A percentile compares a stretch with the other conserved stretches of the same genome.
Conservation (phyloP, 1,284 basidiomycete species). For the Ceratobasidium sp. region DNA sequence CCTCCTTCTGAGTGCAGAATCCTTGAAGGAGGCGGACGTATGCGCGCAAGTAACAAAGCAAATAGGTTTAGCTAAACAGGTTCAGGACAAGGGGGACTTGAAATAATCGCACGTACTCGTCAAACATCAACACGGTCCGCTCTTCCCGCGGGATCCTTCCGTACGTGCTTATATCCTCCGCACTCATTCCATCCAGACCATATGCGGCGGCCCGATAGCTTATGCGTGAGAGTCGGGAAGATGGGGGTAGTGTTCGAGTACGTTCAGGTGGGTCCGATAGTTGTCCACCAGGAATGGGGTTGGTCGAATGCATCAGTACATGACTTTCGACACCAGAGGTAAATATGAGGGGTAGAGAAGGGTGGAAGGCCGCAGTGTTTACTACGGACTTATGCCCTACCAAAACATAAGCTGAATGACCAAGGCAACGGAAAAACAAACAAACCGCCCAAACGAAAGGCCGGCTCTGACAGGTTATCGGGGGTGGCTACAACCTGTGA, state of each 20-base stretch:
- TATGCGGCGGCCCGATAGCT: conserved; percentile 18
- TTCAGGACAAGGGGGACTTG: background rate
- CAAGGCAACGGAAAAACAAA: background rate
- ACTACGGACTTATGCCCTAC: conserved; percentile 33
- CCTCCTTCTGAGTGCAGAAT: conserved; percentile 18
- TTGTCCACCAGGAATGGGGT: conserved; percentile 27
- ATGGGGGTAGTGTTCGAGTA: conserved; percentile 16
- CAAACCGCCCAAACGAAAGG: conserved; percentile 35
- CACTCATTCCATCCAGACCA: background rate
- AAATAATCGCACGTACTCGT: conserved; percentile 23
- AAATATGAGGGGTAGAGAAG: conserved; percentile 27
- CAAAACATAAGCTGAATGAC: background rate
- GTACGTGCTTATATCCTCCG: conserved; percentile 17
- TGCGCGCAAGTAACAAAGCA: background rate
- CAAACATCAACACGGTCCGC: conserved; percentile 30
- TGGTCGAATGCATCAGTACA: conserved; percentile 11
- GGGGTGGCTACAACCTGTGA: conserved; percentile 9
- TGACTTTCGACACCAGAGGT: conserved; percentile 31
- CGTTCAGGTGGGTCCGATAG: conserved; percentile 16
- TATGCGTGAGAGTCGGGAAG: conserved; percentile 15
- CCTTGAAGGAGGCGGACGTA: background rate
- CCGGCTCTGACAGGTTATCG: conserved; percentile 4
- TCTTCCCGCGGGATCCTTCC: conserved; percentile 15
- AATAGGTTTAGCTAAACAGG: background rate
- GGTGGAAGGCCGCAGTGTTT: conserved; percentile 39